Evolutionary conservation across 2,329 filamentous ascomycete species (phyloP).

Genomic region (Sarocladiaceae sp.): DNA sequence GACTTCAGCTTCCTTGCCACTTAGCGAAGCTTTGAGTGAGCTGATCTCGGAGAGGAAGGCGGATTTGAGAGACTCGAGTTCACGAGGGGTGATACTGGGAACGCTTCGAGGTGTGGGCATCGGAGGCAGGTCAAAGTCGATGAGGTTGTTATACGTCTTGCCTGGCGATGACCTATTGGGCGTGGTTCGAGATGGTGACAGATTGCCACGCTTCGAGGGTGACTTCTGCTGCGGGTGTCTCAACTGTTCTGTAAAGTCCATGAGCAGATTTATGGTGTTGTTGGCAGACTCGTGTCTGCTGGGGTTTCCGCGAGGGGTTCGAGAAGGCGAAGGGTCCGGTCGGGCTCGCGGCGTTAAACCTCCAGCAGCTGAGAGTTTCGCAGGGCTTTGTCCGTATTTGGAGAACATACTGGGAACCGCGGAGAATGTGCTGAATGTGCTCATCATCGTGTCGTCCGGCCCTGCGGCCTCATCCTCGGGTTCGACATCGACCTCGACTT

Average conservation of each 20-base stretch:
- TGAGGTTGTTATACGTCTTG: conserved; percentile 43
- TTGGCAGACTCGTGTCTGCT: conserved; percentile 40
- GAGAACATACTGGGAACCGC: conserved; percentile 80
- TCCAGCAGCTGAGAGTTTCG: conserved; percentile 40
- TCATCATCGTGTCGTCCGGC: conserved; percentile 67
- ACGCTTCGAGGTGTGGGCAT: conserved; percentile 87
- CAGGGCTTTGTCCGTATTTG: conserved; percentile 60
- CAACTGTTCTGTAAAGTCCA: conserved; percentile 80
- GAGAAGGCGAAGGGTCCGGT: conserved; percentile 24
- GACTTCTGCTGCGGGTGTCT: conserved; percentile 40
- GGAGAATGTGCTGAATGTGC: conserved; percentile 83
- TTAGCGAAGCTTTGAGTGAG: conserved; percentile 84
- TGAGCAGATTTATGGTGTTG: conserved; percentile 72
- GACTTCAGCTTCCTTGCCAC: conserved; percentile 89
- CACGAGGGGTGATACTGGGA: conserved; percentile 83
- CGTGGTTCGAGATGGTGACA: conserved; percentile 5
- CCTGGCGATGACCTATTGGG: conserved; percentile 35
- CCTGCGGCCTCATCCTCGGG: conserved; percentile 34
- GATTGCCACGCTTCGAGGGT: conserved; percentile 30
- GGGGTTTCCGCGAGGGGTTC: not conserved
- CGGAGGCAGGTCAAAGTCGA: conserved; percentile 80
- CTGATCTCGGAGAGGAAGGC: conserved; percentile 88
- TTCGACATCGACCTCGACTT: conserved; percentile 23
- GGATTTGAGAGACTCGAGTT: conserved; percentile 89
- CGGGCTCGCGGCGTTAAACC: conserved; percentile 32